These are phyloP conservation scores for Cladosporium oxysporum DNA, from an alignment of 2,329 filamentous ascomycete species.

Conservation along the genomic window DNA sequence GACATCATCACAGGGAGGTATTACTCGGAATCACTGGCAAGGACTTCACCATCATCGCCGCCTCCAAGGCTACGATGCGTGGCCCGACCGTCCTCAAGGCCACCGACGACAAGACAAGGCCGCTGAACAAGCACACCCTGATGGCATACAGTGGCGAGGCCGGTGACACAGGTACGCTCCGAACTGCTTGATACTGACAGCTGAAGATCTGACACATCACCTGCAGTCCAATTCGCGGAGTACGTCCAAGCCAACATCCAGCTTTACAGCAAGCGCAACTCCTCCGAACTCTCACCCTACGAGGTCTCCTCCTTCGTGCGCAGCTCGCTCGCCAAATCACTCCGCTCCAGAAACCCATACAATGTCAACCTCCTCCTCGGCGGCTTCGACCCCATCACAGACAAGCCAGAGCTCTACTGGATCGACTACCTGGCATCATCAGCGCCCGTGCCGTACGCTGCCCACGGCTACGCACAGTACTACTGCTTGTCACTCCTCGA, in stretches of 20 bases:
- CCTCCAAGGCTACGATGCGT: conserved; percentile 97
- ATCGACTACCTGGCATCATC: conserved; percentile 91
- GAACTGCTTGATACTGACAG: background rate
- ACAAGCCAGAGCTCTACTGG: conserved; percentile 94
- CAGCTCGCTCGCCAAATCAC: conserved; percentile 83
- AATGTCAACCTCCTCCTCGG: conserved; percentile 95
- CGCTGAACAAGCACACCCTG: conserved; percentile 88
- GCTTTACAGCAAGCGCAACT: conserved; percentile 98
- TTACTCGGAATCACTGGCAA: conserved; percentile 97
- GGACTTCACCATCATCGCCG: conserved; percentile 97
- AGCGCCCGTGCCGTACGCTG: conserved; percentile 88
- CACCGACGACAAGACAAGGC: conserved; percentile 92
- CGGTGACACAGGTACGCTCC: conserved; percentile 78
- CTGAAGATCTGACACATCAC: background rate
- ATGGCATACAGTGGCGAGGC: conserved; percentile 96
- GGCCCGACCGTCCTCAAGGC: conserved; percentile 95
- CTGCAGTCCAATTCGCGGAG: conserved; percentile 92
- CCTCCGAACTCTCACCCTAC: conserved; percentile 83
- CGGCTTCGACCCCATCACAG: conserved; percentile 87
- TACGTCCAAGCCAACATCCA: conserved; percentile 98
- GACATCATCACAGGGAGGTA: conserved; percentile 64
- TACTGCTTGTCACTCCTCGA: conserved; percentile 97
- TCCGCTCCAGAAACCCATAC: conserved; percentile 92
- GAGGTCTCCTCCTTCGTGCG: conserved; percentile 93
- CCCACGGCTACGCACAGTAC: conserved; percentile 98